Conservation (phyloP, 352 stramenopile species). For the Pythium grandisporangium region DNA sequence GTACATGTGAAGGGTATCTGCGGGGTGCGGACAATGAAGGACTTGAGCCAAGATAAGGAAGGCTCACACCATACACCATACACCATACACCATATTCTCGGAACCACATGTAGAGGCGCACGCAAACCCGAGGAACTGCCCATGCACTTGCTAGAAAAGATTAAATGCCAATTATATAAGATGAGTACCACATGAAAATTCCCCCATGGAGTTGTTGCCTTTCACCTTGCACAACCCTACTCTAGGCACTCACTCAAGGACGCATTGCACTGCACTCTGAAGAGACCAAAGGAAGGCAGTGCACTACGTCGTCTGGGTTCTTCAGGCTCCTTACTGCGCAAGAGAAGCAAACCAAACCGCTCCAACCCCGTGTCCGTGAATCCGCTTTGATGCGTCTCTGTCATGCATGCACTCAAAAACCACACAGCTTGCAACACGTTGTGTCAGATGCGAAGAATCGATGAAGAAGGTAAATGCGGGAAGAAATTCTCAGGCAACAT, state of each 20-base stretch:
- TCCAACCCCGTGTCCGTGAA: not conserved
- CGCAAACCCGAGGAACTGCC: too few species aligned
- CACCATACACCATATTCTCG: too few species aligned
- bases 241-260: not conserved
- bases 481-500: not conserved
- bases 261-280: not conserved
- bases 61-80: too few species aligned
- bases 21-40: too few species aligned
- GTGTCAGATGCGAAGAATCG: not conserved
- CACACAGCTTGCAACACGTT: not conserved
- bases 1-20: too few species aligned
- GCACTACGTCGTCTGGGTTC: too few species aligned
- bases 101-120: too few species aligned
- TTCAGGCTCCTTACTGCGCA: not conserved
- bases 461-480: constrained; percentile 1
- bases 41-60: too few species aligned
- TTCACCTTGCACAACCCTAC: not conserved
- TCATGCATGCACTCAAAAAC: constrained; percentile 1
- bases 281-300: too few species aligned
- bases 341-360: not conserved
- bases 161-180: too few species aligned
- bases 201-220: not conserved
- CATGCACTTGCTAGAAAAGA: too few species aligned
- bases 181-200: too few species aligned
- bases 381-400: not conserved